Conservation (phyloP, 2,329 filamentous ascomycete genomes). For the Sphaceloma murrayae region DNA sequence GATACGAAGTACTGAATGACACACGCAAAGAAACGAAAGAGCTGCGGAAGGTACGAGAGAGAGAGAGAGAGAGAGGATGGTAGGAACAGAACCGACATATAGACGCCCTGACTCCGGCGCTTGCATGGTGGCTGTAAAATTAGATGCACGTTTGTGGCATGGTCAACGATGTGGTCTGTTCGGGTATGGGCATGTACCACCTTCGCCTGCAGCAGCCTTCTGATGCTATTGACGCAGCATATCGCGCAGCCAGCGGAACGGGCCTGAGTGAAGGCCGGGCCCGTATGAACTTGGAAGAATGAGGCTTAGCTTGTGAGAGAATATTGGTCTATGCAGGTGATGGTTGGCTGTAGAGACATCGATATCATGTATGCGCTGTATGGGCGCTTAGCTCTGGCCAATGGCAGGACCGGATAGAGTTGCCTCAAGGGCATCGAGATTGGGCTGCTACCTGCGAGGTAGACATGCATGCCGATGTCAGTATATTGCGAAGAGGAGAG, state of each 20-base stretch:
- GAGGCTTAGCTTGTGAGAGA: constrained; percentile 7
- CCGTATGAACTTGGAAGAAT: not conserved
- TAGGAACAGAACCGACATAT: constrained; percentile 3
- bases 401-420: constrained; percentile 1
- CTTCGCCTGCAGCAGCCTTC: not conserved
- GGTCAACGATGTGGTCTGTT: constrained; percentile 3
- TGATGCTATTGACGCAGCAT: constrained; percentile 10
- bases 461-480: not conserved
- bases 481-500: not conserved
- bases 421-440: not conserved
- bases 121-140: constrained; percentile 15
- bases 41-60: constrained; percentile 1
- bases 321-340: not conserved
- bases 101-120: constrained; percentile 14
- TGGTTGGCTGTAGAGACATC: not conserved
- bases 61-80: constrained; percentile 1
- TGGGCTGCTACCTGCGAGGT: not conserved
- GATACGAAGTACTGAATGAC: constrained; percentile 10
- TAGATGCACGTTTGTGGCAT: constrained; percentile 1
- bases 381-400: constrained; percentile 15
- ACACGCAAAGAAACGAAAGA: constrained; percentile 4
- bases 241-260: constrained; percentile 9
- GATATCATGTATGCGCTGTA: constrained; percentile 6
- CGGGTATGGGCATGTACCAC: not conserved
- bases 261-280: constrained; percentile 1